Evolutionary conservation across 192 early-diverging fungal species (phyloP), one percentile per base, ranked within the genome.

Genomic region (Entophlyctis luteolus): DNA sequence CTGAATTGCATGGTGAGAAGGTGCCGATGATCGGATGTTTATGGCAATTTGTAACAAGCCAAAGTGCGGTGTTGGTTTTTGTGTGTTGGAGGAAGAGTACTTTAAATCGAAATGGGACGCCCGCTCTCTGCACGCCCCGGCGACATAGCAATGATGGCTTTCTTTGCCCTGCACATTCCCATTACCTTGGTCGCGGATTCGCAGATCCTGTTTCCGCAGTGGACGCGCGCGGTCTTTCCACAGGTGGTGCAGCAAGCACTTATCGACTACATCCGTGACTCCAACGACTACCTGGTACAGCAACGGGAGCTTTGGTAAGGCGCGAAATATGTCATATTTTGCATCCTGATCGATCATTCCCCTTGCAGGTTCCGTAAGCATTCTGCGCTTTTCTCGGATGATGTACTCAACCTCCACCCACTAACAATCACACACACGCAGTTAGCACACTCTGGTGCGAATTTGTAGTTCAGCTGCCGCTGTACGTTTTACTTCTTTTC

Each of bases 131-230:
- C 37, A 5, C 65, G 65, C 28, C 52, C 52, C 5, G 55, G 68
- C 54, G 70, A 71, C 45, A 14, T 52, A 35, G 20, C 48, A 5
- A 69, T 71, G 50, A 28, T 67, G 39, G 2, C 33, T 27, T 71
- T 55, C 70, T 71, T 71, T 67, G 70, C 42, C 20, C 20, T 67
- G 2, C 70, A 71, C 70, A 67, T 71, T 33, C 70, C 70, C 1
- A 33, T 71, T 45, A 71, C 70, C 35, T 42, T 71, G 2, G 23
- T 71, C 23, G 10, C 66, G 23, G 70, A 67, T 34, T 20, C 65
- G 65, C 70, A 71, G 37, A 29, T 65, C 27, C 52, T 71, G 20
- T 42, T 55, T 14, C 70, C 70, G 23, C 10, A 39, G 25, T 53
- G 14, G 23, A n/a, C 39, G 8, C 35, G 8, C 14, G 1, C 1